Evolutionary conservation across 176 grass and related monocot genomes (phyloP), one percentile per base, ranked within the genome.

Genomic region (Zoysia japonica): DNA sequence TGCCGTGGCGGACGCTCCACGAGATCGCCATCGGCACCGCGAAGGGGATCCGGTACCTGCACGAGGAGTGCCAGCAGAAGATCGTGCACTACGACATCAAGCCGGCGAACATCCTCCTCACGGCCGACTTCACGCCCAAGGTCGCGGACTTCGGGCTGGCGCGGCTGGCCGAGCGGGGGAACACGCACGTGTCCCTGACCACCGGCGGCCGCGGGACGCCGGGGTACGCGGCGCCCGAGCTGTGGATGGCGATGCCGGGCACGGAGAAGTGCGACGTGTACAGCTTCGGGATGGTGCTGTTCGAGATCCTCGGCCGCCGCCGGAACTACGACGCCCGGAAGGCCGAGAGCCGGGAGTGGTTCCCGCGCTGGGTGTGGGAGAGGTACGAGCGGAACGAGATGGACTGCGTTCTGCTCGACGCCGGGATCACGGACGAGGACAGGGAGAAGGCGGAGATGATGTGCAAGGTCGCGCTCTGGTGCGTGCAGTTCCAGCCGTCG

Each of bases 381-480:
- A 96, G 5, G 71, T 90, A 90, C 66, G 85, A 90, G 61, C 84
- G 86, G 19, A 82, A 83, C 0, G 79, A 88, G 9, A 84, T 88
- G 44, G 85, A 45, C 10, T 10, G 15, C 51, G 57, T 96, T 38
- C 47, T 96, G 2, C 5, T 68, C 13, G 17, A 2, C 36, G 70
- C 73, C 17, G 85, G 83, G 2, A 28, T 28, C 28, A 28, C 28
- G 28, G 28, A 28, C 28, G 28, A 28, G 28, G 28, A 88, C 45
- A 79, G 80, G 49, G 85, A 82, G 61, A 92, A 86, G 72, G 90
- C 85, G 2, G 80, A 84, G 85, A 92, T 76, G 83, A 90, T 92
- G 87, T 96, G 93, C 68, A 85, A 88, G 87, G 93, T 96, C 73
- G 90, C 93, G 14, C 45, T 93, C 14, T 96, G 93, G 93, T 96